A percentile compares a stretch with the other conserved stretches of the same genome.
Conservation (phyloP, 108 stramenopile genomes). For the Nannochloropsis oceanica region DNA sequence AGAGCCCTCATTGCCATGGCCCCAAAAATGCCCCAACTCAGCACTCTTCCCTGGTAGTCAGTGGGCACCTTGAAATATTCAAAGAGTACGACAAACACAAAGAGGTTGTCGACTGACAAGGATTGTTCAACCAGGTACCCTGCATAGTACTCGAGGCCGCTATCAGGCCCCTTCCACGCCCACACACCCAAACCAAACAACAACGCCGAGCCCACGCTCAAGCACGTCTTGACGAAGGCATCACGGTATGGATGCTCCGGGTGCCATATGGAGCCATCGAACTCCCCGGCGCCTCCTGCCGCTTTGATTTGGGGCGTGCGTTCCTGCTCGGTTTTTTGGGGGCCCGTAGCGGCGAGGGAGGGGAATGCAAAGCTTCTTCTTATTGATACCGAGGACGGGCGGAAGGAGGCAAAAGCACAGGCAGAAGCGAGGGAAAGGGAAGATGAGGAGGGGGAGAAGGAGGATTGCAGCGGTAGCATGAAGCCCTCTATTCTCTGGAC, state of each 20-base stretch:
- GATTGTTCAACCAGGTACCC: constrained; percentile 51
- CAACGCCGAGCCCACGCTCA: neutral
- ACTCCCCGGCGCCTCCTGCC: neutral
- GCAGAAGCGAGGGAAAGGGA: no score
- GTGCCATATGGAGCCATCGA: neutral
- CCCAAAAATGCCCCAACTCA: constrained; percentile 43
- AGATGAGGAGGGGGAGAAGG: no score
- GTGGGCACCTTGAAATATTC: constrained; percentile 46
- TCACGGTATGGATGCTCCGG: neutral
- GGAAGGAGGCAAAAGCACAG: no score
- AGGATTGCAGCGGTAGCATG: neutral
- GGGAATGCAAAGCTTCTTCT: neutral
- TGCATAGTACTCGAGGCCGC: constrained; percentile 38
- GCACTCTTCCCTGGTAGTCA: constrained; percentile 22
- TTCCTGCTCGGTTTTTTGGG: neutral
- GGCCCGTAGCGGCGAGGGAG: neutral
- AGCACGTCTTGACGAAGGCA: neutral
- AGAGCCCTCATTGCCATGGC: constrained; percentile 34
- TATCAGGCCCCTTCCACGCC: neutral
- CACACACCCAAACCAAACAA: neutral
- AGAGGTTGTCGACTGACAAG: constrained; percentile 50
- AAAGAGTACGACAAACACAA: constrained; percentile 50
- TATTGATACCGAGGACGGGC: neutral
- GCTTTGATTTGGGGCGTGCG: neutral
- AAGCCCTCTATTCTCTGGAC: neutral